A percentile compares a stretch with the other conserved stretches of the same genome.
Conservation (phyloP, 2,329 filamentous ascomycete species). For the Xylaria sp. region DNA sequence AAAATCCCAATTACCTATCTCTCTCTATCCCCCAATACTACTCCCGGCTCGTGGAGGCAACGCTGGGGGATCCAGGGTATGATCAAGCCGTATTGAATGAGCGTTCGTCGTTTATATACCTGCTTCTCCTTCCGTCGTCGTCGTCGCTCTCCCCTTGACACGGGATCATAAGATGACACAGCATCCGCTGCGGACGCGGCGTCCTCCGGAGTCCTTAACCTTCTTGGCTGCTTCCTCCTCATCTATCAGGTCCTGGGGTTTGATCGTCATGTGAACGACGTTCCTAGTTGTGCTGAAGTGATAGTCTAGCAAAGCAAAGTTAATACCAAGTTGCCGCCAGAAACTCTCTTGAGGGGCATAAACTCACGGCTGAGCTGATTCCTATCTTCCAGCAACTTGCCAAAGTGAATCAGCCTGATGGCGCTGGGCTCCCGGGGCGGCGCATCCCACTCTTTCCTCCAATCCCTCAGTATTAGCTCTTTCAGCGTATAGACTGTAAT, state of each 20-base stretch:
- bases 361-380: conserved; percentile 76
- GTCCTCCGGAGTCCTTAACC: conserved; percentile 48
- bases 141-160: background rate
- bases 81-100: conserved; percentile 18
- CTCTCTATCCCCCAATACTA: conserved; percentile 5
- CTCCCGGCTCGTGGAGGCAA: conserved; percentile 5
- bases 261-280: conserved; percentile 78
- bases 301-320: conserved; percentile 54
- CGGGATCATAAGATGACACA: conserved; percentile 39
- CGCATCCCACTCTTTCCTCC: conserved; percentile 89
- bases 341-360: background rate
- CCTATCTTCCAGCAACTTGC: conserved; percentile 88
- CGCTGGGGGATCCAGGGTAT: conserved; percentile 15
- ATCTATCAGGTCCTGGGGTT: conserved; percentile 72
- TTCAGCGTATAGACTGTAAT: conserved; percentile 94
- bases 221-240: conserved; percentile 68
- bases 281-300: conserved; percentile 67
- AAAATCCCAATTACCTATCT: conserved; percentile 20
- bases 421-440: conserved; percentile 84
- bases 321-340: conserved; percentile 1
- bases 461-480: conserved; percentile 90
- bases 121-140: background rate
- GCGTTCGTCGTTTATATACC: conserved; percentile 5
- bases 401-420: conserved; percentile 90
- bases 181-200: conserved; percentile 35